Percentiles rank a stretch among this genome's conserved stretches.
Evolutionary conservation across 2,329 filamentous ascomycete genomes (phyloP).

Genomic region (Bipolaris sorokiniana): DNA sequence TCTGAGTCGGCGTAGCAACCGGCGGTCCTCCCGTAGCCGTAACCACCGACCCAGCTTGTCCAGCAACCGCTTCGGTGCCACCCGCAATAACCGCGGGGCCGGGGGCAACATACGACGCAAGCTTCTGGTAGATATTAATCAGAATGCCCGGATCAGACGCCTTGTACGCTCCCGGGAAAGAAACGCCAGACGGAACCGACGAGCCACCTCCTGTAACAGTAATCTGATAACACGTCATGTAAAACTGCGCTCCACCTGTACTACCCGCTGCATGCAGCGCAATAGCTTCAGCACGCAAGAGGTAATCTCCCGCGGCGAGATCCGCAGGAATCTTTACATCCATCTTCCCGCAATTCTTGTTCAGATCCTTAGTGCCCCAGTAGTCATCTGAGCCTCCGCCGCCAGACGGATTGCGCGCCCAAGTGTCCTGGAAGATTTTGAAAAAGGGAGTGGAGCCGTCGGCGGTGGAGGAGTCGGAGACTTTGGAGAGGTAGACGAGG

Average conservation of each 20-base stretch:
- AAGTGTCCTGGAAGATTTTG: conserved; percentile 63
- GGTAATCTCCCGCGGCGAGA: conserved; percentile 57
- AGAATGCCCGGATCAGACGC: conserved; percentile 63
- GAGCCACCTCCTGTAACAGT: conserved; percentile 63
- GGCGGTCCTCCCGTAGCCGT: conserved; percentile 29
- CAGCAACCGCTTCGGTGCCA: conserved; percentile 37
- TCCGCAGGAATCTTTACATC: conserved; percentile 59
- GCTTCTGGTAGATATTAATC: conserved; percentile 64
- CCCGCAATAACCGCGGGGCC: conserved; percentile 53
- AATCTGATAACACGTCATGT: conserved; percentile 62
- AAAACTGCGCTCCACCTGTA: conserved; percentile 54
- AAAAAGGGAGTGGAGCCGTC: conserved; percentile 61
- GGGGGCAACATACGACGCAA: conserved; percentile 58
- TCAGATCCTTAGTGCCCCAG: conserved; percentile 58
- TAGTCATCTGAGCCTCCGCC: conserved; percentile 52
- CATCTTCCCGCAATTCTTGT: conserved; percentile 56
- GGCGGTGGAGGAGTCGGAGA: conserved; percentile 57
- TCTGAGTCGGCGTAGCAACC: conserved; percentile 17
- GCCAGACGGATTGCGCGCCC: conserved; percentile 54
- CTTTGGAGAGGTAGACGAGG: conserved; percentile 51
- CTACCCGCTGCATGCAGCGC: conserved; percentile 61
- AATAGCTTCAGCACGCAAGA: conserved; percentile 64
- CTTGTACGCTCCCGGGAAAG: conserved; percentile 63
- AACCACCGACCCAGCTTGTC: conserved; percentile 31
- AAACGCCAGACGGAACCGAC: conserved; percentile 53